phyloP scores from a whole-genome alignment of 2,329 filamentous ascomycete species.

The Xylaria sp. region DNA sequence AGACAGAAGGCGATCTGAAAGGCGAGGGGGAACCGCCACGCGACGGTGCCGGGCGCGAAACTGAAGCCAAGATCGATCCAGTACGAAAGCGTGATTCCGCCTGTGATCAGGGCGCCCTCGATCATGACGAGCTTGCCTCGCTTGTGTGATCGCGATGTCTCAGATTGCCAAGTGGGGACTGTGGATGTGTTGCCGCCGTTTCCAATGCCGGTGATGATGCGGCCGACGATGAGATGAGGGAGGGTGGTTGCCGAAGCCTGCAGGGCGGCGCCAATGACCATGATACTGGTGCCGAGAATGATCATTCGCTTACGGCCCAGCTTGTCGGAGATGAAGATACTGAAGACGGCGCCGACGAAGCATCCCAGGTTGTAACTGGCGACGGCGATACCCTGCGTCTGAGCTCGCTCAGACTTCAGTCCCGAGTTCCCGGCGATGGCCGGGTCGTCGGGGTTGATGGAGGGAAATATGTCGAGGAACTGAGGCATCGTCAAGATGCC shows the following conservation, averaged over 20 bases:
- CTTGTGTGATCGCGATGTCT: constrained; percentile 67
- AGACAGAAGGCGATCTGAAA: constrained; percentile 69
- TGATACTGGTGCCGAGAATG: constrained; percentile 66
- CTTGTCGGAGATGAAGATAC: constrained; percentile 63
- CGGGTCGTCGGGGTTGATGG: constrained; percentile 60
- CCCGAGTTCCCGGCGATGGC: constrained; percentile 46
- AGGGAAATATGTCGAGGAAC: constrained; percentile 66
- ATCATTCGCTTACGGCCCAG: constrained; percentile 68
- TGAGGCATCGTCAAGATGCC: constrained; percentile 75
- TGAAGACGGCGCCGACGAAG: constrained; percentile 61
- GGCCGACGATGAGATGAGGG: constrained; percentile 67
- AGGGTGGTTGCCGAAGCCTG: constrained; percentile 57
- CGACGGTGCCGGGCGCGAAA: constrained; percentile 60
- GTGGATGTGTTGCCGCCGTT: constrained; percentile 58
- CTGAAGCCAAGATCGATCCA: constrained; percentile 70
- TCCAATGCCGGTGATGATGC: constrained; percentile 59
- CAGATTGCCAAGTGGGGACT: constrained; percentile 70
- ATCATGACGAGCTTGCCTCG: constrained; percentile 71
- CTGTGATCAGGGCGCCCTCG: constrained; percentile 67
- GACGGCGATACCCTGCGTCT: constrained; percentile 64
- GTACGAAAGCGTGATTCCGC: constrained; percentile 67
- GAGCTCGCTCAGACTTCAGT: constrained; percentile 58
- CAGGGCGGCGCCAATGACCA: constrained; percentile 65
- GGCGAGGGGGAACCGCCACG: constrained; percentile 71
- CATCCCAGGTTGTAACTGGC: constrained; percentile 71